Base-by-base conservation (phyloP, 2,329 filamentous ascomycete species). In the Cladosporium sp. region DNA sequence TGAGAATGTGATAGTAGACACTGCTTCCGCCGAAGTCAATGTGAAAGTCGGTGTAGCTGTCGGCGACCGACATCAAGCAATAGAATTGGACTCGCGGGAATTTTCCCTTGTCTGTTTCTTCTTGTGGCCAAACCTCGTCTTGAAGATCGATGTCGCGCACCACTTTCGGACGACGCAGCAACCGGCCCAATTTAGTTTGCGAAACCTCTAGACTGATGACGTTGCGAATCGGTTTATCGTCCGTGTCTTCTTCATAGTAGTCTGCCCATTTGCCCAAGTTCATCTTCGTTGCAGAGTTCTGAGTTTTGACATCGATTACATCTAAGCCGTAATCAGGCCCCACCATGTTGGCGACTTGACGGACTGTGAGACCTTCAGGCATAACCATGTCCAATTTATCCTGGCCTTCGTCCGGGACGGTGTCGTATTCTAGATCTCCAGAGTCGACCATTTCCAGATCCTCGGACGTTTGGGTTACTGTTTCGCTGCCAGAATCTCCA, bases 21-120 rank as follows among this genome's bases (percentile, higher is more conserved):
- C 88, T 90, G 4, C 88, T 90, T 5, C 88, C 88, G 40, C 88
- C 88, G 75, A 90, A 90, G 72, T 90, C 88, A 72, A 90, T 88
- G 75, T 90, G 88, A 70, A 90, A 90, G 74, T 90, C 88, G 23
- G 88, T 90, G 69, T 89, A 90, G 75, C 87, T 89, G 75, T 90
- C 88, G 14, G 87, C 86, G 26, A 89, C 87, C 5, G 88, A 90
- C 88, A 90, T 90, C 40, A 90, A 78, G 72, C 86, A 88, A 77
- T 89, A 89, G 72, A 88, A 89, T 67, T 89, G 87, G 8, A 90
- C 88, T 66, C 87, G 85, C 7, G 87, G 86, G 65, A 82, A 86
- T 63, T 87, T 83, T 33, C 82, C 82, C 68, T 84, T 82, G 57
- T 85, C 84, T 1, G 71, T 82, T 75, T 80, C 78, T 53, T 83